Evolutionary conservation across 176 grass and related monocot species (phyloP), one percentile per base, ranked within the genome.

Genomic region (Pharus latifolius): DNA sequence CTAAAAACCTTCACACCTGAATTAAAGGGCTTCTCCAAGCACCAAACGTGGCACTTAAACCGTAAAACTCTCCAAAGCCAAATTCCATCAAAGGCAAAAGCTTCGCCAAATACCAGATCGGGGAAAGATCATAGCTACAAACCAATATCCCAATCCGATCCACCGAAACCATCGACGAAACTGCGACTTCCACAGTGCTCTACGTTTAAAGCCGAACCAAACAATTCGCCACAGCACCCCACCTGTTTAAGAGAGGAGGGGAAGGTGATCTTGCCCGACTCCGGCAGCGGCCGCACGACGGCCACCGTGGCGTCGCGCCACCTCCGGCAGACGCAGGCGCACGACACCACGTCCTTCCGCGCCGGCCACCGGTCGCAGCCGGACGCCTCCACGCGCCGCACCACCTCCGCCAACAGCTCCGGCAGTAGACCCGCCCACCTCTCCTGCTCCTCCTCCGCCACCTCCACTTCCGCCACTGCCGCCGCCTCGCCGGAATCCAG

Each of bases 191-290:
- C 9, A 38, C 35, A 38, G 8, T 38, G 6, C 35, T 13, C 9
- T 10, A 48, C 34, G 4, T 18, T 38, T 18, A 11, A 19, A 3
- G 17, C 56, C 1, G 22, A 24, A 10, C 65, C n/a, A 20, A 33
- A 10, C n/a, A n/a, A n/a, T n/a, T n/a, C n/a, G 6, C 9, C 45
- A 2, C 29, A 42, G 3, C 44, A n/a, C 3, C 62, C 61, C 60
- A 83, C 85, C 80, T 84, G 85, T 22, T 88, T 88, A 1, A 87
- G 67, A 17, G 78, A 87, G 22, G 84, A 65, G 41, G 66, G 84
- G 60, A 88, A 88, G 18, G 80, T 88, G 80, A 88, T 83, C 47
- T 65, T 57, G 13, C 84, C 85, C n/a, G 63, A 78, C 30, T 76
- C 80, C 5, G 56, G 28, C 7, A 76, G 56, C 42, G 70, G 75